Evolutionary conservation across 306 rosid species (phyloP).

Genomic region (Herpetospermum pedunculosum): DNA sequence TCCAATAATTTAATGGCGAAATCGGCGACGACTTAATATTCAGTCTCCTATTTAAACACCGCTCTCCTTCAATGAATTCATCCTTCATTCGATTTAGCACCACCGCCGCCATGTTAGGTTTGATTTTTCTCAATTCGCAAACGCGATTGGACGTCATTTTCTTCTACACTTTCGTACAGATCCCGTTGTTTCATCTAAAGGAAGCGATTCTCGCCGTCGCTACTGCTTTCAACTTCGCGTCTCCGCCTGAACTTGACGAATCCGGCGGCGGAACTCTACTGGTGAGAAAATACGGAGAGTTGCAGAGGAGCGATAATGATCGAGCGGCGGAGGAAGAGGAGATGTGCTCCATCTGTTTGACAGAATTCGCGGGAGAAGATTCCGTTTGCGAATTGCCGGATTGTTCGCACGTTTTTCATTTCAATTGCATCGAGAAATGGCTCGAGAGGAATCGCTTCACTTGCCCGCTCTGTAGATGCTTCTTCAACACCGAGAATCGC

Average conservation of each 20-base stretch:
- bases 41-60: neutral
- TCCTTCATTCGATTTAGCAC: too few species aligned
- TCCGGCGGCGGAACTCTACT: conserved; percentile 18
- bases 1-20: neutral
- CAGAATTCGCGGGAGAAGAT: conserved; percentile 48
- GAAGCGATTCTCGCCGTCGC: neutral
- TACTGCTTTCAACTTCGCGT: neutral
- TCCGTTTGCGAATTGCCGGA: conserved; percentile 32
- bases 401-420: conserved; percentile 59
- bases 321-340: conserved; percentile 13
- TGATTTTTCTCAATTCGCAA: neutral
- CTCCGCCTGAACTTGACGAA: neutral
- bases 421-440: conserved; percentile 66
- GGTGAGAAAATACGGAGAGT: conserved; percentile 24
- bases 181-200: neutral
- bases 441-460: conserved; percentile 35
- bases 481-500: conserved; percentile 17
- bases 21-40: neutral
- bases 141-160: conserved; percentile 28
- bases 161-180: conserved; percentile 39
- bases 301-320: conserved; percentile 4
- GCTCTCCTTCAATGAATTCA: neutral
- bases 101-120: conserved; percentile 2
- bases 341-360: conserved; percentile 67
- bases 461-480: conserved; percentile 71